Conservation (phyloP, 2,329 filamentous ascomycete genomes). For the Alternaria incomplexa region DNA sequence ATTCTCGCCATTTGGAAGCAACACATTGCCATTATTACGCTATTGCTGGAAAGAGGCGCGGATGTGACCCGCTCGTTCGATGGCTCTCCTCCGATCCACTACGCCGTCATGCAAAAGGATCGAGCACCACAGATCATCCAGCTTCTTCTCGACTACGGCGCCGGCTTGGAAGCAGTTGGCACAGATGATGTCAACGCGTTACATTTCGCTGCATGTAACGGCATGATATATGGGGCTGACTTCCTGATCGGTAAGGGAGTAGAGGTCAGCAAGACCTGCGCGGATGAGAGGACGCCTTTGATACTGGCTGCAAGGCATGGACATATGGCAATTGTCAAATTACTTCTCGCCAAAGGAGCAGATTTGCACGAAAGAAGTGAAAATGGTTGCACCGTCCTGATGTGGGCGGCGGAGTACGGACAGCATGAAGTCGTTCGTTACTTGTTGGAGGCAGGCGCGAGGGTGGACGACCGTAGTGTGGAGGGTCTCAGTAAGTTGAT, state of each 20-base stretch:
- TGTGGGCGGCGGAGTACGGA: constrained; percentile 22
- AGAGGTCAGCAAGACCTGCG: constrained; percentile 21
- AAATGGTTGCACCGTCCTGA: constrained; percentile 19
- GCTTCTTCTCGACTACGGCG: constrained; percentile 26
- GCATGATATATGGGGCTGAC: constrained; percentile 19
- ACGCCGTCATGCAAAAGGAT: constrained; percentile 13
- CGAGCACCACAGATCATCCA: constrained; percentile 16
- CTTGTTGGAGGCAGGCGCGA: constrained; percentile 17
- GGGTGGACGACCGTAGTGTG: constrained; percentile 16
- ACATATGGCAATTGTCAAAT: constrained; percentile 13
- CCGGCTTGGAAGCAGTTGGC: constrained; percentile 11
- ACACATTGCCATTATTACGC: constrained; percentile 11
- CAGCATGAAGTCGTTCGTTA: constrained; percentile 20
- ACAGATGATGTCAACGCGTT: constrained; percentile 19
- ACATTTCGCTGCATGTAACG: constrained; percentile 25
- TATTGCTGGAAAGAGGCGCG: constrained; percentile 23
- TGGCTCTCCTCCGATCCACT: constrained; percentile 12
- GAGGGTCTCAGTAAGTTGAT: constrained; percentile 20
- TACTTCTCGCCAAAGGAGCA: constrained; percentile 27
- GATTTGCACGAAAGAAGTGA: constrained; percentile 15
- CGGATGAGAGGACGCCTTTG: constrained; percentile 24
- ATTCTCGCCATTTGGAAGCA: constrained; percentile 17
- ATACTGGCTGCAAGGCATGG: constrained; percentile 28
- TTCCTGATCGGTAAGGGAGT: constrained; percentile 22
- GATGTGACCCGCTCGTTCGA: constrained; percentile 11